phyloP scores from a whole-genome alignment of 495 filamentous ascomycete genomes.

The Daldinia caldariorum region DNA sequence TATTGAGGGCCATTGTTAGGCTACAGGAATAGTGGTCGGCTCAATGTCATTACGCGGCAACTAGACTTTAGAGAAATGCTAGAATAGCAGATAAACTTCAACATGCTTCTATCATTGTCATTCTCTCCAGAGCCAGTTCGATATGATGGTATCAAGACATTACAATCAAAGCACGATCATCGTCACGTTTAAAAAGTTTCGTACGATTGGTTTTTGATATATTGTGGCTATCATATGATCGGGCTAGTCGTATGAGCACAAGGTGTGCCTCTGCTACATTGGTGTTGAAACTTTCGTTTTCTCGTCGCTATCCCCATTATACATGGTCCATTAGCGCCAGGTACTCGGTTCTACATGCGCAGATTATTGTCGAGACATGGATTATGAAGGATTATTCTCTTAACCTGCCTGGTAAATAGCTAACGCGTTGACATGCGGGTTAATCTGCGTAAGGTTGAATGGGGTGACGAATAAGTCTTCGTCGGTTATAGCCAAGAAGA shows the following conservation, averaged over 20 bases:
- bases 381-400: not conserved
- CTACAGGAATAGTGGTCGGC: not conserved
- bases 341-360: not conserved
- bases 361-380: not conserved
- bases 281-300: not conserved
- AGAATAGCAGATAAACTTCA: not conserved
- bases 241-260: not conserved
- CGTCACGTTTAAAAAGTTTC: not conserved
- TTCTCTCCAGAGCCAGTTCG: not conserved
- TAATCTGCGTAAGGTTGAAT: constrained; percentile 78
- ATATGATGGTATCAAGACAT: too few species aligned
- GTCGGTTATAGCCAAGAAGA: constrained; percentile 83
- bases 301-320: not conserved
- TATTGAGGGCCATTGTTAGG: not conserved
- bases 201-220: not conserved
- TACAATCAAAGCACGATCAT: not conserved
- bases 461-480: constrained; percentile 72
- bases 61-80: too few species aligned
- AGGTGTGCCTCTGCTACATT: not conserved
- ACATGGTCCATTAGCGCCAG: not conserved
- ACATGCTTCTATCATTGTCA: not conserved
- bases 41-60: not conserved
- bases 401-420: constrained; percentile 85
- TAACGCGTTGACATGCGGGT: constrained; percentile 79
- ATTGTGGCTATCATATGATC: not conserved